phyloP scores from a whole-genome alignment of 192 early-diverging fungal species.

The Allomyces macrogynus region DNA sequence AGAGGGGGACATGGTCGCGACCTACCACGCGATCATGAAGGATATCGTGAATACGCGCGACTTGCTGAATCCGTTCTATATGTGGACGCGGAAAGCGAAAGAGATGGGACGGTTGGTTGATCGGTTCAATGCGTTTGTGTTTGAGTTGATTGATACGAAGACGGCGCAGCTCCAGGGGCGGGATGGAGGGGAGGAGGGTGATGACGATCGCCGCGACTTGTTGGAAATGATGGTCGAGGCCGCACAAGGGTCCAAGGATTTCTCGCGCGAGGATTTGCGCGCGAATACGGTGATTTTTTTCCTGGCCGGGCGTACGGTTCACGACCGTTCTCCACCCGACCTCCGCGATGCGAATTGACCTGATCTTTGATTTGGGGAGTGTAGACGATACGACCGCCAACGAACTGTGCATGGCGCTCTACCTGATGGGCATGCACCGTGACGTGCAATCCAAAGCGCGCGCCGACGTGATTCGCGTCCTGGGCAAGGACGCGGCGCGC shows the following conservation, averaged over 20 bases:
- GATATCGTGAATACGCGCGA: neutral
- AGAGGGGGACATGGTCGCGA: neutral
- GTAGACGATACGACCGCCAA: neutral
- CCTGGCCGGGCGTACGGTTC: neutral
- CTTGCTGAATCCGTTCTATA: neutral
- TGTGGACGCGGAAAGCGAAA: neutral
- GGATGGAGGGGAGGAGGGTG: neutral
- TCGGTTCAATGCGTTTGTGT: neutral
- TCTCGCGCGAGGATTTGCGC: neutral
- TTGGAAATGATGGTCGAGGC: neutral
- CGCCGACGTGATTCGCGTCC: conserved; percentile 15
- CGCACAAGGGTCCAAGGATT: neutral
- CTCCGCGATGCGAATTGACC: neutral
- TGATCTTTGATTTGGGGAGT: neutral
- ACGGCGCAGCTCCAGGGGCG: neutral
- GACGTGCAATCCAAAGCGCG: conserved; percentile 25
- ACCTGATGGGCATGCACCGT: neutral
- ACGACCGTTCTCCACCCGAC: neutral
- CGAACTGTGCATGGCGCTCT: neutral
- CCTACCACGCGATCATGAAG: neutral
- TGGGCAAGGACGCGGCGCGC: conserved; percentile 15
- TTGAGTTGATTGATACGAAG: neutral
- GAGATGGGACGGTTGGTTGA: neutral
- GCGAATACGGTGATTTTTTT: neutral
- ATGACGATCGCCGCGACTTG: neutral